Evolutionary conservation across 257 asterid genomes (phyloP), one percentile per base, ranked within the genome.

Genomic region (Linaria vulgaris): DNA sequence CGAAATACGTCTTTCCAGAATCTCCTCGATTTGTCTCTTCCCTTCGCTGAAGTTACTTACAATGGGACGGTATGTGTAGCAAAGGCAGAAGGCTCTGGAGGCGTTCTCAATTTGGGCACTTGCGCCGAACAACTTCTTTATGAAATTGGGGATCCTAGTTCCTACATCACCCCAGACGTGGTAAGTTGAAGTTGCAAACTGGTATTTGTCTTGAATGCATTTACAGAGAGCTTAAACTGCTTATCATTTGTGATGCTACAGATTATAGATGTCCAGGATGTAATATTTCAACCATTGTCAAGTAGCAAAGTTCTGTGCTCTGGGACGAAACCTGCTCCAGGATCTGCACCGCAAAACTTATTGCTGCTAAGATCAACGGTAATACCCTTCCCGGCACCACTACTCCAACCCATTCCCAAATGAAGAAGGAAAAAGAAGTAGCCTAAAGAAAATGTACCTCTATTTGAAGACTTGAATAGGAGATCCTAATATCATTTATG

Each of bases 81-180:
- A 44, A 94, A 94, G 82, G 83, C 86, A 49, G 90, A 94, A 72
- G 83, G 85, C 70, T 82, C 85, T 48, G 86, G 90, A 24, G 97
- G 96, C 63, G 72, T 88, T 59, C 75, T 94, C 20, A 80, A 84
- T 69, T 72, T 69, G 56, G 79, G 75, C 84, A 94, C 97, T 63
- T 94, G 99, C 49, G 87, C 95, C 5, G 78, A 94, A 74, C 99
- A 94, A 76, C 96, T 94, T 75, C 96, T 94, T n/a, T 90, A 94
- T 74, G 99, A 94, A 81, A 74, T 94, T 66, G 96, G 97, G 71
- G 92, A 90, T 80, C 97, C 99, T 66, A 72, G 96, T 74, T 80
- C 87, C 41, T 94, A 90, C 80, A 76, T 85, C 63, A 94, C 97
- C 46, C 99, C 99, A 9, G 97, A 94, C 73, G 95, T 90, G 87